Base-by-base conservation (phyloP, 2,329 filamentous ascomycete genomes). In the Botrytis medusae region DNA sequence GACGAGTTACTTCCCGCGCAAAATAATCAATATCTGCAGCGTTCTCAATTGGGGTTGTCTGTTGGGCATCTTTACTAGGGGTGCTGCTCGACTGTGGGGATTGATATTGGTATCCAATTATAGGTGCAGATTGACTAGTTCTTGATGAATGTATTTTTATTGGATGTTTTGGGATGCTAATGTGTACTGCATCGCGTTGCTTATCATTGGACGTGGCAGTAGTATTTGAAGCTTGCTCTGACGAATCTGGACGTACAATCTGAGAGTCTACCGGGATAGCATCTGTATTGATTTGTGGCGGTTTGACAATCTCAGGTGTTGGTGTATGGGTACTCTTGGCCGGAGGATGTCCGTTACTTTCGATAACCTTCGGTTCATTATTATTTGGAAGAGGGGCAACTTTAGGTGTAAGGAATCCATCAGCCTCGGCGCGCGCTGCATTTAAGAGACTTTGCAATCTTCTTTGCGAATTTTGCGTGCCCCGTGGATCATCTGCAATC, bases 391-490 rank as follows among this genome's bases (percentile, higher is more conserved):
- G 18, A 59, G 18, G n/a, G 12, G 51, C 48, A 44, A 57, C 10
- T 9, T 69, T 32, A 9, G 65, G 65, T 42, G 48, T 57, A 20
- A 57, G 65, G 22, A 69, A 59, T 4, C 34, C 18, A 25, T 69
- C 65, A 32, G 65, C 65, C 20, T 69, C 65, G 12, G n/a, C 65
- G n/a, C 65, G 65, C 42, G 65, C 65, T 69, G 65, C 65, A 57
- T 69, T 69, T 7, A 69, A 59, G 32, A 69, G 65, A 16, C 34
- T 69, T 69, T 69, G 65, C 54, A 69, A 57, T 44, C 65, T 57
- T 29, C 65, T 69, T n/a, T 69, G 65, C 22, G 65, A 69, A 42
- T 48, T 48, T 69, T 69, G 37, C 20, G 48, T 69, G 16, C 48
- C 65, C 22, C 65, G 48, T 57, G 65, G 65, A 22, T 69, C 48